Base-by-base conservation (phyloP, 768 basidiomycete species). In the Lactarius evosmus region DNA sequence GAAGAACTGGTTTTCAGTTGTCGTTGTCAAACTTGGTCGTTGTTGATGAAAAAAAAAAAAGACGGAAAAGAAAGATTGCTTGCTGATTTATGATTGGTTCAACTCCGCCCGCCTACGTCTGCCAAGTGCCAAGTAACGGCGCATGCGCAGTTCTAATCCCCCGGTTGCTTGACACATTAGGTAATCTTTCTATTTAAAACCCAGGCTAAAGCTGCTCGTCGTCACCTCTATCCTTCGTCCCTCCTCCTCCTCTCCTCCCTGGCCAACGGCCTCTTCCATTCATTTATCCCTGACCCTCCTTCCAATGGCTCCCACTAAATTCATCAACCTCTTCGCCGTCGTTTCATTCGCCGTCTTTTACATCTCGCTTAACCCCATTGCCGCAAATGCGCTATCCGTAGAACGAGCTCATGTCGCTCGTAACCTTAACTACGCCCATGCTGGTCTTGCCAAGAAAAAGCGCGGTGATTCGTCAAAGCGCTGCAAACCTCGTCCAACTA, bases 11-110 rank as follows among this genome's bases (percentile, higher is more conserved):
- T 87, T 87, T 85, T 82, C 85, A 83, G 77, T 81, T 85, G 82
- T 80, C 83, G 76, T 81, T 85, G 82, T 81, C 84, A 86, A 88
- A 90, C 85, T 89, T 89, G 88, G 78, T 86, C 89, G 88, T 86
- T 72, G 46, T 27, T 44, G 56, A 30, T 57, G 56, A 32, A 16
- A n/a, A 46, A 36, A 51, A 25, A 52, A 79, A 78, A 80, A 78
- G 81, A 81, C 82, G 84, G 80, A 76, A 75, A 67, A 72, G 69
- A 66, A 68, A 65, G 58, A 63, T 60, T 60, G 67, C 66, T 70
- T 68, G 58, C 63, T 66, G 19, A 46, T 58, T 54, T 49, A 56
- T 60, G 36, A 40, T 30, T 41, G 50, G 36, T 41, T 49, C 56
- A 56, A 50, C 30, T 55, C 67, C 58, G 65, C 53, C 53, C 52